Base-by-base conservation (phyloP, 202 grass and related monocot species). In the Schoenoplectus triqueter region DNA sequence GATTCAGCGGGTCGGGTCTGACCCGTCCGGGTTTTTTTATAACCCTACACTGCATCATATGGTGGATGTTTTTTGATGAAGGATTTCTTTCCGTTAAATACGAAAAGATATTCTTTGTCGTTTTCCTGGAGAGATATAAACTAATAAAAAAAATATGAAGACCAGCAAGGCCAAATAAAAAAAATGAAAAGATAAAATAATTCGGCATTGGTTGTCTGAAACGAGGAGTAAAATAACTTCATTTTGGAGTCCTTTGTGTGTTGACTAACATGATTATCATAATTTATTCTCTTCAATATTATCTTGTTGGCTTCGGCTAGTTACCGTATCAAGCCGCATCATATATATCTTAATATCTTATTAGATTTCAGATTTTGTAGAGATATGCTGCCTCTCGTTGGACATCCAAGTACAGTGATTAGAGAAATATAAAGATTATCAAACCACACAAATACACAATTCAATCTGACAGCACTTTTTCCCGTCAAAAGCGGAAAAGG, bases 331-430 rank as follows among this genome's bases (percentile, higher is more conserved):
- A 48, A 71, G 18, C 44, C 4, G 8, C 41, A n/a, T n/a, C 68
- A 2, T 9, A 31, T 31, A 31, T 31, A 31, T 31, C 31, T 31
- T 31, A 31, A 70, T 50, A 71, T 72, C 69, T 20, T 72, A 72
- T 50, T 72, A 49, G 2, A 49, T 72, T 48, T 50, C n/a, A 72
- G 45, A 72, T 72, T 72, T 72, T 14, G 69, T 48, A 48, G 44
- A n/a, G 44, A 47, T 70, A 19, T 31, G 31, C 31, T 31, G 31
- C 31, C 31, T 31, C 31, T 31, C 31, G 31, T 31, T 31, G 31
- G 31, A 71, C 42, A 15, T 31, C 8, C 15, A 48, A n/a, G 6
- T 46, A 47, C 42, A 19, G 41, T n/a, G 14, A 71, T 45, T 7
- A 48, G 44, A 71, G 14, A n/a, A 48, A 48, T 9, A 14, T 18